Percentiles rank a stretch among this genome's conserved stretches.
Evolutionary conservation across 2,329 filamentous ascomycete species (phyloP).

Genomic region (Trichothecium roseum): DNA sequence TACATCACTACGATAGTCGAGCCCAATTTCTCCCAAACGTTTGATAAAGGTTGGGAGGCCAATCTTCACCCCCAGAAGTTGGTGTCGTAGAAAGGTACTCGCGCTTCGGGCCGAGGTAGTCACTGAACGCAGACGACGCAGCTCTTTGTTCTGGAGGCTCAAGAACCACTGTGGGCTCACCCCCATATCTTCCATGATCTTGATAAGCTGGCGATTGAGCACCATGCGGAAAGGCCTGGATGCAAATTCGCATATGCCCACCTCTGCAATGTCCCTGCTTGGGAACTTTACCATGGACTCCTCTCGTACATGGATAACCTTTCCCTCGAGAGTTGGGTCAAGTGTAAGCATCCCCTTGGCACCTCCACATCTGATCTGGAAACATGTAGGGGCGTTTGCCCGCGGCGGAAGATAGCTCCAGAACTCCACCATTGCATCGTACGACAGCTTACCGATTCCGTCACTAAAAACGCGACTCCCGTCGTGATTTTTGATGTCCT

Average conservation of each 20-base stretch:
- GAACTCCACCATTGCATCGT: constrained; percentile 45
- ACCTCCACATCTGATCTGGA: constrained; percentile 66
- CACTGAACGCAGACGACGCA: constrained; percentile 48
- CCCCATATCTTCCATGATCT: constrained; percentile 73
- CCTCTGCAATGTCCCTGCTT: constrained; percentile 38
- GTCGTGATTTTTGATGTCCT: constrained; percentile 39
- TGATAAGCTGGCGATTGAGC: constrained; percentile 73
- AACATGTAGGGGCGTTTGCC: constrained; percentile 46
- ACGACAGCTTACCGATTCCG: constrained; percentile 66
- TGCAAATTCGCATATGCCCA: constrained; percentile 65
- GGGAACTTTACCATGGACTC: constrained; percentile 74
- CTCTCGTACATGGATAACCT: constrained; percentile 48
- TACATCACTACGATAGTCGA: constrained; percentile 56
- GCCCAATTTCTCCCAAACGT: constrained; percentile 41
- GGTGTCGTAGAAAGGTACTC: constrained; percentile 51
- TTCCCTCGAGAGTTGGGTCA: constrained; percentile 49
- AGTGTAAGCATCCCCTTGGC: constrained; percentile 72
- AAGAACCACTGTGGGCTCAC: constrained; percentile 50
- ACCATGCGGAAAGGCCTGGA: constrained; percentile 57
- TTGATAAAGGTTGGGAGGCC: constrained; percentile 53
- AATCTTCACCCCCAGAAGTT: constrained; percentile 50
- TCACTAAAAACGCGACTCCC: constrained; percentile 60
- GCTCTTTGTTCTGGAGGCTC: constrained; percentile 49
- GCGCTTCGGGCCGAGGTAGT: constrained; percentile 51
- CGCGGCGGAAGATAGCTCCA: constrained; percentile 41